Conservation (phyloP, 441 rosid genomes). For the Brassica hybrid region DNA sequence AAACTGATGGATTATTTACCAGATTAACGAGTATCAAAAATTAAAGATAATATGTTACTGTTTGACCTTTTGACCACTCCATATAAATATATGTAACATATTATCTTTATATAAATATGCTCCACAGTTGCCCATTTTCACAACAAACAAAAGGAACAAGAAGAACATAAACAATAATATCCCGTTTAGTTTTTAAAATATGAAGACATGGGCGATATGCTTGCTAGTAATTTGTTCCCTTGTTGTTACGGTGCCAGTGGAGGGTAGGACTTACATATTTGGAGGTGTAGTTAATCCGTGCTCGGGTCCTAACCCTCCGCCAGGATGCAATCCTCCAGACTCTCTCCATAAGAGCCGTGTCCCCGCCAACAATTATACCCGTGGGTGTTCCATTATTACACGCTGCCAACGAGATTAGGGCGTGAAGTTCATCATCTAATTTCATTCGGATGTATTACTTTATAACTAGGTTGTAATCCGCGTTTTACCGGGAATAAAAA, state of each 20-base stretch:
- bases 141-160: not conserved
- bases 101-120: no score
- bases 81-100: no score
- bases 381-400: not conserved
- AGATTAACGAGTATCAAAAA: no score
- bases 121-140: not conserved
- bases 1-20: no score
- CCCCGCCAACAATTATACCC: not conserved
- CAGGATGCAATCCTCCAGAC: conserved; percentile 1
- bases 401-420: not conserved
- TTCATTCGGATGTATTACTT: not conserved
- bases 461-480: no score
- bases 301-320: not conserved
- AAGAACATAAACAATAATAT: not conserved
- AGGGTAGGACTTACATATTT: not conserved
- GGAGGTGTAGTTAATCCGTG: not conserved
- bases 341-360: not conserved
- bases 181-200: not conserved
- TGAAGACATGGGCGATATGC: conserved; percentile 10
- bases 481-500: no score
- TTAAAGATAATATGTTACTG: no score
- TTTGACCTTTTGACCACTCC: no score
- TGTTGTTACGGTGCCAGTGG: conserved; percentile 11
- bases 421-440: not conserved
- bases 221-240: conserved; percentile 7